Evolutionary conservation across 768 basidiomycete species (phyloP).

Genomic region (Leccinum sublutescens): DNA sequence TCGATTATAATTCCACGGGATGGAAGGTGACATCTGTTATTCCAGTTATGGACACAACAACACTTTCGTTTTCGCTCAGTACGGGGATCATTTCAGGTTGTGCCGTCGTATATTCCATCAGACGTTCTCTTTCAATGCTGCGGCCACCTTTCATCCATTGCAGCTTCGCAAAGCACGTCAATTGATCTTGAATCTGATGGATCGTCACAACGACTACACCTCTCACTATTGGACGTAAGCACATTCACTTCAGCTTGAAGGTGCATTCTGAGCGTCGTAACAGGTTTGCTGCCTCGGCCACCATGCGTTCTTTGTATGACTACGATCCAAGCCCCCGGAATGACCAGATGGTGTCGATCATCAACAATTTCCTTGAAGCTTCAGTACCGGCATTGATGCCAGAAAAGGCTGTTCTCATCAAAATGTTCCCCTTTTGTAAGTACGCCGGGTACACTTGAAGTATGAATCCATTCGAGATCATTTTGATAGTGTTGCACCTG

Average conservation of each 20-base stretch:
- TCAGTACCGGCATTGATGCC: slow-evolving; percentile 9
- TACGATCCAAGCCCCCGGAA: slow-evolving; percentile 17
- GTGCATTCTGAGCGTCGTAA: background rate
- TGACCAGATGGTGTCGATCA: slow-evolving; percentile 17
- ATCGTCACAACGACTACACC: slow-evolving; percentile 3
- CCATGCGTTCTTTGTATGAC: slow-evolving; percentile 17
- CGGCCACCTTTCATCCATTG: slow-evolving; percentile 3
- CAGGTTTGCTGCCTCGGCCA: slow-evolving; percentile 35
- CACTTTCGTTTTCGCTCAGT: slow-evolving; percentile 9
- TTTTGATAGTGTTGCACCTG: slow-evolving; percentile 21
- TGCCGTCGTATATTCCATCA: slow-evolving; percentile 19
- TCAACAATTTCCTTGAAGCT: slow-evolving; percentile 9
- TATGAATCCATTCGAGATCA: background rate
- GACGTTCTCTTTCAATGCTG: slow-evolving; percentile 8
- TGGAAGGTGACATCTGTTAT: background rate
- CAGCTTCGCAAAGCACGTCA: slow-evolving; percentile 10
- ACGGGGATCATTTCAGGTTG: slow-evolving; percentile 13
- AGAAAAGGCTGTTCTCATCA: slow-evolving; percentile 15
- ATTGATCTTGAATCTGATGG: slow-evolving; percentile 5
- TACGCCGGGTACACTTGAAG: background rate
- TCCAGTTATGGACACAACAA: slow-evolving; percentile 18
- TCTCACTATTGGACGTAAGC: slow-evolving; percentile 14
- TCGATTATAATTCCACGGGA: background rate
- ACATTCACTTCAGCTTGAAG: background rate
- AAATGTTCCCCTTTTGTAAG: slow-evolving; percentile 20